Conservation (phyloP, 768 basidiomycete genomes). For the Rhodotorula diobovata region DNA sequence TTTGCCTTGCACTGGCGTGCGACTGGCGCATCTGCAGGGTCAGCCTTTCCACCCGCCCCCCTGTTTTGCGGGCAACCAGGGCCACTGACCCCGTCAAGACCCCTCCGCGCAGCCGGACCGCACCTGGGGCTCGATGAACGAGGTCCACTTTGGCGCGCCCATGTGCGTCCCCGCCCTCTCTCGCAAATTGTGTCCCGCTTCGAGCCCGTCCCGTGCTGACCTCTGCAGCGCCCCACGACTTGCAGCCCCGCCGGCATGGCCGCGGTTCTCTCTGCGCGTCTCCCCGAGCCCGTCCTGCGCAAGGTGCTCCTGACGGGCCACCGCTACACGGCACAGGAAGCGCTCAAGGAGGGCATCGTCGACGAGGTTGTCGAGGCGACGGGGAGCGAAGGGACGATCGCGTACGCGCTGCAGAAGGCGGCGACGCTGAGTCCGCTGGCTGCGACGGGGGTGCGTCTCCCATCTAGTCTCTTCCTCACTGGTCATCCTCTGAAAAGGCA, state of each 20-base stretch:
- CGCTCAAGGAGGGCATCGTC: conserved; percentile 48
- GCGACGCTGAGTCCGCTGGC: conserved; percentile 5
- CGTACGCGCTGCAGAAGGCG: conserved; percentile 21
- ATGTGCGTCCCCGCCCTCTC: background rate
- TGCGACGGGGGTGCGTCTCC: conserved; percentile 16
- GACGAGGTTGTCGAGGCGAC: conserved; percentile 19
- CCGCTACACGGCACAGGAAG: conserved; percentile 69
- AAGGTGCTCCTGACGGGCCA: conserved; percentile 75
- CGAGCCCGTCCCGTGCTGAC: too few species aligned
- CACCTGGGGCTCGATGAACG: conserved; percentile 90
- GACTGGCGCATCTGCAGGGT: conserved; percentile 81
- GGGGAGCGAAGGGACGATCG: conserved; percentile 14
- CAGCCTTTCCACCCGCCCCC: too few species aligned
- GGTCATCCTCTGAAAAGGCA: too few species aligned
- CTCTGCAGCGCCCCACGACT: conserved; percentile 41
- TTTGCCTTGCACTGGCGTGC: conserved; percentile 71
- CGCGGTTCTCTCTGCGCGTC: conserved; percentile 60
- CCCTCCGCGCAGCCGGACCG: conserved; percentile 54
- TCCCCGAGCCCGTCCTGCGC: conserved; percentile 58
- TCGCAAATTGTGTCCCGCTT: conserved; percentile 50
- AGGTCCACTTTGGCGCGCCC: conserved; percentile 52
- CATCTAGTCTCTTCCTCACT: too few species aligned
- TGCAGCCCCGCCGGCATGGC: conserved; percentile 70
- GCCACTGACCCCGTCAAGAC: too few species aligned
- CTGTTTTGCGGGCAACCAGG: too few species aligned